phyloP scores from a whole-genome alignment of 2,329 filamentous ascomycete genomes.

The Calcarisporium arbuscula region DNA sequence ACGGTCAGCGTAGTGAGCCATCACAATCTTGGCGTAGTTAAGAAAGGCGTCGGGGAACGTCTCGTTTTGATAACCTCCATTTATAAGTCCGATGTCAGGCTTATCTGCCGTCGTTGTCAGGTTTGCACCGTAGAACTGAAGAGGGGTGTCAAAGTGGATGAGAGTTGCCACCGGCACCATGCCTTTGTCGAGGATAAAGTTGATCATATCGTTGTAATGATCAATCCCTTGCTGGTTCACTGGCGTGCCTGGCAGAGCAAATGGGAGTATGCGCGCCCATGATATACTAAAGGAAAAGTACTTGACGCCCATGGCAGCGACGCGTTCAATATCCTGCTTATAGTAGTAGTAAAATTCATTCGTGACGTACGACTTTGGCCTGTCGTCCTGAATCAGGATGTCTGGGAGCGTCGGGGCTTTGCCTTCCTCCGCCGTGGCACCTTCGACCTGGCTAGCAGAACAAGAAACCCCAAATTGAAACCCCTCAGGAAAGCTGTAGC shows the following conservation, averaged over 20 bases:
- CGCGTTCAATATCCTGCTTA: slow-evolving; percentile 48
- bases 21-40: slow-evolving; percentile 45
- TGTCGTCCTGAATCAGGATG: slow-evolving; percentile 22
- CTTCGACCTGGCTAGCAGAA: slow-evolving; percentile 39
- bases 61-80: slow-evolving; percentile 38
- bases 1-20: slow-evolving; percentile 44
- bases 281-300: slow-evolving; percentile 47
- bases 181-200: slow-evolving; percentile 40
- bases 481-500: slow-evolving; percentile 41
- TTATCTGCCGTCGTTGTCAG: slow-evolving; percentile 13
- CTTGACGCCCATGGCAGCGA: slow-evolving; percentile 44
- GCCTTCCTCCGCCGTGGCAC: slow-evolving; percentile 38
- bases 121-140: slow-evolving; percentile 34
- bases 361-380: slow-evolving; percentile 27
- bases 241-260: slow-evolving; percentile 41
- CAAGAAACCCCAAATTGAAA: slow-evolving; percentile 43
- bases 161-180: slow-evolving; percentile 43
- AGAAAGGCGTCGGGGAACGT: slow-evolving; percentile 44
- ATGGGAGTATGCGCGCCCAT: slow-evolving; percentile 47
- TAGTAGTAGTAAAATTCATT: slow-evolving; percentile 50
- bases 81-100: slow-evolving; percentile 30
- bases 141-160: slow-evolving; percentile 42
- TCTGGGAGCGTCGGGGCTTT: slow-evolving; percentile 37
- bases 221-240: slow-evolving; percentile 44
- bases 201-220: slow-evolving; percentile 49